Evolutionary conservation across 2,329 filamentous ascomycete genomes (phyloP), one percentile per base, ranked within the genome.

Genomic region (Fusarium hostae): DNA sequence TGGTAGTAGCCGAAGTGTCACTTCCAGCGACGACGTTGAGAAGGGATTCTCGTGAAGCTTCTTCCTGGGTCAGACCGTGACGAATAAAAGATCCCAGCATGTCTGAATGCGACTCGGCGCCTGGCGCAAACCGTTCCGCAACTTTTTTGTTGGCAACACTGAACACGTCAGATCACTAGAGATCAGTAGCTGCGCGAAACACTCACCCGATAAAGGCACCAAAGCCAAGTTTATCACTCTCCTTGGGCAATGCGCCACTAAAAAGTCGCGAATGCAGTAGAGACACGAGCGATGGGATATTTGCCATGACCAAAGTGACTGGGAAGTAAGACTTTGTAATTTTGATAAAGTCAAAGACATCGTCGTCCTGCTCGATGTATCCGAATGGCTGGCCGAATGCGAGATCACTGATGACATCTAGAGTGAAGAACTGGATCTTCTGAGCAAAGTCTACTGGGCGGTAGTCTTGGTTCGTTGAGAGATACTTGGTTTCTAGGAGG

Each of bases 381-480:
- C 86, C 85, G 59, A 87, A 88, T 0, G 83, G 54, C 18, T 81
- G 77, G n/a, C 86, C 86, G 20, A 88, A 82, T 1, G 85, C 84
- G 20, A 89, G 78, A 28, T 81, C 79, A 45, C 82, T 85, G 64
- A 89, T 86, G 12, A 87, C 84, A 68, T 89, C 87, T 3, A 89
- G 78, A 0, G 86, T 86, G 61, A 88, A 85, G 75, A 81, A 87
- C 22, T 86, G 83, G 0, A 84, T 77, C 59, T 85, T 85, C 20
- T 78, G 75, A 12, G 83, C 84, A 11, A 88, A 74, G 63, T 88
- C 85, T 74, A 88, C 81, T 0, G 78, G 80, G 9, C 74, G 70
- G 13, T 78, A 68, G 1, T 65, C 63, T 9, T 52, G 22, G 2
- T 78, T 68, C 9, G 70, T 78, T 0, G 82, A 82, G 5, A 83